Percentiles rank a stretch among this genome's conserved stretches.
These are phyloP conservation scores for Shiraia bambusicola DNA, from an alignment of 2,329 filamentous ascomycete species.

Conservation along the genomic window DNA sequence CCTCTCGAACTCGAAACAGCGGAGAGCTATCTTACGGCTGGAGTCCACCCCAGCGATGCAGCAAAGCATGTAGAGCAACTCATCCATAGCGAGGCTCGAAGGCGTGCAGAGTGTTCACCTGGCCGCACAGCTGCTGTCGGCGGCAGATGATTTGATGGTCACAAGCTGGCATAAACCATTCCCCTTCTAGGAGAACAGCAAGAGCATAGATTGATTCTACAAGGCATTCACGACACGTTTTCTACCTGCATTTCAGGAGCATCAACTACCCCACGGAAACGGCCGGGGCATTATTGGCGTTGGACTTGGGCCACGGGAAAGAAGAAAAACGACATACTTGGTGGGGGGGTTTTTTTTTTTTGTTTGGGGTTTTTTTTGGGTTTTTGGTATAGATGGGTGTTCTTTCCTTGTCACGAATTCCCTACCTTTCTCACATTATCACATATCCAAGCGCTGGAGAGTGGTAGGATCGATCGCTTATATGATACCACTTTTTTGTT, in stretches of 20 bases:
- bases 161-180: constrained; percentile 6
- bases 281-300: constrained; percentile 37
- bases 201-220: background rate
- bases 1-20: constrained; percentile 52
- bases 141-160: constrained; percentile 34
- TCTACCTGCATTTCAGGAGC: constrained; percentile 13
- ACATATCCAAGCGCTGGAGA: constrained; percentile 43
- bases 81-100: constrained; percentile 48
- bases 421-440: constrained; percentile 24
- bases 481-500: constrained; percentile 17
- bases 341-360: too few relatives aligned
- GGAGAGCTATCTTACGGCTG: constrained; percentile 51
- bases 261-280: constrained; percentile 10
- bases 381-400: constrained; percentile 2
- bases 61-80: constrained; percentile 49
- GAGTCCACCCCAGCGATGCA: constrained; percentile 43
- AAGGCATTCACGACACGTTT: constrained; percentile 1
- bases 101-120: constrained; percentile 39
- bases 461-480: constrained; percentile 31
- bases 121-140: constrained; percentile 32
- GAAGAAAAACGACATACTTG: constrained; percentile 2
- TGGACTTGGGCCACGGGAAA: constrained; percentile 23
- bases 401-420: constrained; percentile 14
- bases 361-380: too few relatives aligned
- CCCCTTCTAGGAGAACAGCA: constrained; percentile 6